A percentile compares a stretch with the other conserved stretches of the same genome.
Evolutionary conservation across 129 eudicot species (phyloP).

Genomic region (Flaveria ramosissima): DNA sequence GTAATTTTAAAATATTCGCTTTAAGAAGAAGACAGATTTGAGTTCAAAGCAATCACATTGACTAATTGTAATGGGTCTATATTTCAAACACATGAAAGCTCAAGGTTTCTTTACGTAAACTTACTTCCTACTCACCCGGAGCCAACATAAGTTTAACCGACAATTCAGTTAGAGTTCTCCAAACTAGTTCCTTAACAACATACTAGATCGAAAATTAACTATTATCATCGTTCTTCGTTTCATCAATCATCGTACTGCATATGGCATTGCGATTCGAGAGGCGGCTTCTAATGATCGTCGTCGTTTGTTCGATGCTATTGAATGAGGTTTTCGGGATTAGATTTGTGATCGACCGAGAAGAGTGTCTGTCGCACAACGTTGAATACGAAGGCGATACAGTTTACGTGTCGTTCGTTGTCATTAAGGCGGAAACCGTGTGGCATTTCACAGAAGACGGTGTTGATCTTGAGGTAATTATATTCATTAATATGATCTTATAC

Average conservation of each 20-base stretch:
- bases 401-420: constrained; percentile 75
- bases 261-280: constrained; percentile 31
- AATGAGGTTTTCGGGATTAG: constrained; percentile 57
- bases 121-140: constrained; percentile 7
- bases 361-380: constrained; percentile 74
- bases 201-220: background rate
- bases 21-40: too few relatives aligned
- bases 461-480: constrained; percentile 66
- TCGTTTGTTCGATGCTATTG: constrained; percentile 19
- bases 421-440: constrained; percentile 71
- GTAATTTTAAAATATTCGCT: too few relatives aligned
- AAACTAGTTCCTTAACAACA: constrained; percentile 21
- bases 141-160: constrained; percentile 8
- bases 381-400: constrained; percentile 68
- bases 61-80: background rate
- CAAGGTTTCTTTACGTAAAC: background rate
- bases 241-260: background rate
- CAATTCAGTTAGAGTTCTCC: constrained; percentile 15
- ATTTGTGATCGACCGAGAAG: constrained; percentile 78
- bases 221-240: background rate
- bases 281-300: constrained; percentile 9
- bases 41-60: too few relatives aligned
- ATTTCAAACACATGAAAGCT: background rate
- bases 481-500: background rate
- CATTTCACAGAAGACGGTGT: constrained; percentile 59